Conservation (phyloP, 2,329 filamentous ascomycete genomes). For the Pezicula neosporulosa region DNA sequence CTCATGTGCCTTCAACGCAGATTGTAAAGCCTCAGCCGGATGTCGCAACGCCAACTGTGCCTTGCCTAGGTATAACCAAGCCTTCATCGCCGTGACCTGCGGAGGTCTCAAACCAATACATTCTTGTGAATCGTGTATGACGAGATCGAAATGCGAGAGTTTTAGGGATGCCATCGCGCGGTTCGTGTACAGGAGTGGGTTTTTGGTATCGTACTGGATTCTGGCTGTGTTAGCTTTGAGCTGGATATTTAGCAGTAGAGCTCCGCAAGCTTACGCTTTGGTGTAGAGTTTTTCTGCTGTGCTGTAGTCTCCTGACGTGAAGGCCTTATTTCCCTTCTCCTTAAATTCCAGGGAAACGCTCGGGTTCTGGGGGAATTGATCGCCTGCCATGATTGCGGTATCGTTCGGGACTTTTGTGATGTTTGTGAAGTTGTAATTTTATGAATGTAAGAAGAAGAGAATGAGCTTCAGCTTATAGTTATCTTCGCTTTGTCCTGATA, state of each 20-base stretch:
- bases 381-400: constrained; percentile 19
- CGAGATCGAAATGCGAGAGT: constrained; percentile 68
- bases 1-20: constrained; percentile 69
- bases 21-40: constrained; percentile 68
- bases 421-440: not conserved
- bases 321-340: constrained; percentile 43
- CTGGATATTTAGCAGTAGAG: not conserved
- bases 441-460: too few relatives aligned
- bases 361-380: constrained; percentile 10
- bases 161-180: constrained; percentile 80
- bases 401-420: not conserved
- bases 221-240: constrained; percentile 33
- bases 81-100: constrained; percentile 65
- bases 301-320: constrained; percentile 60
- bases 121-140: constrained; percentile 72
- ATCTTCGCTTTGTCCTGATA: too few relatives aligned
- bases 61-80: constrained; percentile 78
- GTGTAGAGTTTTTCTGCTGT: constrained; percentile 69
- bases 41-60: constrained; percentile 73
- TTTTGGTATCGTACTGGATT: constrained; percentile 73
- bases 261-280: constrained; percentile 52
- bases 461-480: not conserved
- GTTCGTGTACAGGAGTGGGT: constrained; percentile 83
- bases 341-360: constrained; percentile 23
- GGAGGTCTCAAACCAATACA: constrained; percentile 55